Conservation (phyloP, 2,329 filamentous ascomycete genomes). For the Raffaelea ambrosiae region DNA sequence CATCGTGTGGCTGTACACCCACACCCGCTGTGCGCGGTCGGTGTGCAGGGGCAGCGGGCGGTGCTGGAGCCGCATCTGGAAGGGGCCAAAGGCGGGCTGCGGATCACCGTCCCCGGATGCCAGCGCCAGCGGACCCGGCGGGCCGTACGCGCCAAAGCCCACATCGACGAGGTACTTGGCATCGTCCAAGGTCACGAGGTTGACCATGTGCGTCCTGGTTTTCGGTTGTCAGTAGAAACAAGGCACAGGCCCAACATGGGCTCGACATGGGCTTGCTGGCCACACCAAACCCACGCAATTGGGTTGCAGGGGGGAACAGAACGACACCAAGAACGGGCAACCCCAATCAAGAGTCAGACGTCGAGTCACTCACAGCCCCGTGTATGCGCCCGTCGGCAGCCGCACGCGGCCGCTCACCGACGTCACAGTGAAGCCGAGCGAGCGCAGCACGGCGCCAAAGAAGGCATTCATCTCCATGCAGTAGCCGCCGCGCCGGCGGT, state of each 20-base stretch:
- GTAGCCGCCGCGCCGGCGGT: conserved; percentile 38
- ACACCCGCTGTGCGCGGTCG: conserved; percentile 25
- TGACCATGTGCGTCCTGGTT: conserved; percentile 43
- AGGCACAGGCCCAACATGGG: not conserved
- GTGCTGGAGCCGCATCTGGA: not conserved
- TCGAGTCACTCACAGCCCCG: conserved; percentile 18
- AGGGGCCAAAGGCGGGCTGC: not conserved
- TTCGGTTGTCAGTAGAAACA: not conserved
- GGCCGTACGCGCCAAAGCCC: conserved; percentile 45
- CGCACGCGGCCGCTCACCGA: conserved; percentile 10
- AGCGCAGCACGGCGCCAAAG: conserved; percentile 38
- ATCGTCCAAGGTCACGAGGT: conserved; percentile 44
- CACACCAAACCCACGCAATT: too few species aligned
- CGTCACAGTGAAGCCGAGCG: conserved; percentile 40
- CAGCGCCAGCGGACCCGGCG: conserved; percentile 24
- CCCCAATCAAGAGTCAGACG: too few species aligned
- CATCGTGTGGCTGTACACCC: conserved; percentile 26
- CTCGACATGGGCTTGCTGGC: not conserved
- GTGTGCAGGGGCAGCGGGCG: conserved; percentile 13
- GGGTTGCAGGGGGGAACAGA: too few species aligned
- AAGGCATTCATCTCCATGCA: conserved; percentile 40
- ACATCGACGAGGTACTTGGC: conserved; percentile 47
- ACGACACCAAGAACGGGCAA: too few species aligned
- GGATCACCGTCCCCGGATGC: not conserved
- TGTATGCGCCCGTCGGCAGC: conserved; percentile 11